A percentile compares a stretch with the other conserved stretches of the same genome.
Conservation (phyloP, 2,329 filamentous ascomycete species). For the Talaromyces sp. region DNA sequence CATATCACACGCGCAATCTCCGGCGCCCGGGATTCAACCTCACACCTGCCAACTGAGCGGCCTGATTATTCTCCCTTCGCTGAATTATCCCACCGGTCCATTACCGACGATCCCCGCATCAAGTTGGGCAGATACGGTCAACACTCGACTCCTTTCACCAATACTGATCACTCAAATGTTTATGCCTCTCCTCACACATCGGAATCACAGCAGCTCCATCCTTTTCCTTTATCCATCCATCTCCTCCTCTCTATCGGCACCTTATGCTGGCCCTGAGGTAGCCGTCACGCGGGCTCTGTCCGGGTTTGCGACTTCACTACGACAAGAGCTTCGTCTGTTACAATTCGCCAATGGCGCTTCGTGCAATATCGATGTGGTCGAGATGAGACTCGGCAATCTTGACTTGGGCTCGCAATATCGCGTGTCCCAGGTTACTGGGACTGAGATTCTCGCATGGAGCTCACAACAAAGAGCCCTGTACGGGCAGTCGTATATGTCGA, state of each 20-base stretch:
- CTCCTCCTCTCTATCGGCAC: constrained; percentile 39
- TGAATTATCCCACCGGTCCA: constrained; percentile 74
- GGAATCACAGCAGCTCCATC: constrained; percentile 48
- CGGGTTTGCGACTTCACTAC: constrained; percentile 75
- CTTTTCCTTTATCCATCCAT: constrained; percentile 42
- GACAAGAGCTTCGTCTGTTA: constrained; percentile 71
- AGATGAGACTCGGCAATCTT: constrained; percentile 87
- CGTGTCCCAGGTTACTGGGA: constrained; percentile 36
- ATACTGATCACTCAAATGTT: constrained; percentile 86
- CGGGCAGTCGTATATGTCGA: constrained; percentile 37
- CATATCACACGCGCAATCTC: constrained; percentile 68
- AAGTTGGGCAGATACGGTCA: constrained; percentile 82
- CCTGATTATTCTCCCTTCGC: constrained; percentile 73
- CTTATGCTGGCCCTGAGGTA: constrained; percentile 66
- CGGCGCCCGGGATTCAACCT: constrained; percentile 68
- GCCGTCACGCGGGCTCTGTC: constrained; percentile 81
- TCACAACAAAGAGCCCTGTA: constrained; percentile 50
- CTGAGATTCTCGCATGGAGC: constrained; percentile 58
- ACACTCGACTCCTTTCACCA: constrained; percentile 84
- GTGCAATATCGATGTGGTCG: constrained; percentile 65
- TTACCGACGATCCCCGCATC: constrained; percentile 81
- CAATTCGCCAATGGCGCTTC: constrained; percentile 27
- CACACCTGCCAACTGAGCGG: constrained; percentile 74
- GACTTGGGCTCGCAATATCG: constrained; percentile 65
- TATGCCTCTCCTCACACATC: constrained; percentile 67